These are phyloP conservation scores for Wallacemonas sp. DNA, from an alignment of 208 protist species.

Conservation along the genomic window DNA sequence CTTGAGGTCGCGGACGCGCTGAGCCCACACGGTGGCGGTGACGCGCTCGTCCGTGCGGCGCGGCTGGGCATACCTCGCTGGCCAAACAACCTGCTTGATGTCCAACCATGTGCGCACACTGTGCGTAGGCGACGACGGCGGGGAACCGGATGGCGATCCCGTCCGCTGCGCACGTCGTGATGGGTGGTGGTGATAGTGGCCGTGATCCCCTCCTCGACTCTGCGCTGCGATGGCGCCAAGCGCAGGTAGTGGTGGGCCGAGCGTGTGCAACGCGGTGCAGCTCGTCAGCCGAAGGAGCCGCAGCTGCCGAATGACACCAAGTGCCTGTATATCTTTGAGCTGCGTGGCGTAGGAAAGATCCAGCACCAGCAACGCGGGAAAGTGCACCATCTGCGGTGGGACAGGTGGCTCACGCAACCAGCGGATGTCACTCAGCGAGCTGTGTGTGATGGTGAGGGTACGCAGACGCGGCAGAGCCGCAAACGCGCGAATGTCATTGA, in stretches of 20 bases:
- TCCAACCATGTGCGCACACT: background rate
- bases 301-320: background rate
- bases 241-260: background rate
- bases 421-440: background rate
- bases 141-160: too few relatives aligned
- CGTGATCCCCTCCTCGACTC: too few relatives aligned
- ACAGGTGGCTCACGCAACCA: background rate
- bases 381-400: background rate
- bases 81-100: background rate
- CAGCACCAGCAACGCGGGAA: background rate
- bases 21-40: background rate
- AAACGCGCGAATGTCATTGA: slow-evolving; percentile 1
- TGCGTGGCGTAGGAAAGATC: background rate
- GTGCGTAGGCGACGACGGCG: background rate
- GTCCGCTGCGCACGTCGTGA: too few relatives aligned
- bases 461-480: background rate
- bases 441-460: slow-evolving; percentile 1
- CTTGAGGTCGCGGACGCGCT: background rate
- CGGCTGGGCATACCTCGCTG: background rate
- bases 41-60: background rate
- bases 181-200: too few relatives aligned
- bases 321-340: background rate
- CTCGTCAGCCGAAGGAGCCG: background rate
- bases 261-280: background rate
- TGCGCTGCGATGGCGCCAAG: too few relatives aligned